Conservation (phyloP, 164 flowering plant species). For the Vitis labrusca region DNA sequence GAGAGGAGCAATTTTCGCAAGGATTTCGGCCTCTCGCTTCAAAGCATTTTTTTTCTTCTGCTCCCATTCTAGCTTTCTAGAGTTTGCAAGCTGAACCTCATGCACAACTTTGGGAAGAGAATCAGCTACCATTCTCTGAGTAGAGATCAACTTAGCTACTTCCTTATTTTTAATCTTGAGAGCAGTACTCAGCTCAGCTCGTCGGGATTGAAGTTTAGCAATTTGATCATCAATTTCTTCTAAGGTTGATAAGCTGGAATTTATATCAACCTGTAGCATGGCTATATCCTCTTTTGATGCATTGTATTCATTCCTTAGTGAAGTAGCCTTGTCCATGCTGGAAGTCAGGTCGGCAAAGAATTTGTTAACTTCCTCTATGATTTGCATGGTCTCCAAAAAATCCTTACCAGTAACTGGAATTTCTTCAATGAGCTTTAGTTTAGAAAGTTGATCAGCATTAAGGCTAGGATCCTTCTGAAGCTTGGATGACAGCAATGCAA, state of each 20-base stretch:
- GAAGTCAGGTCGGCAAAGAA: constrained; percentile 11
- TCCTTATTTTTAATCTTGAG: constrained; percentile 6
- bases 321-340: constrained; percentile 14
- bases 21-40: constrained; percentile 25
- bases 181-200: constrained; percentile 6
- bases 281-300: constrained; percentile 14
- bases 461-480: constrained; percentile 17
- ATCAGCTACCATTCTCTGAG: constrained; percentile 10
- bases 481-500: constrained; percentile 5
- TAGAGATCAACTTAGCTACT: not conserved
- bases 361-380: constrained; percentile 10
- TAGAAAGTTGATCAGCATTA: constrained; percentile 16
- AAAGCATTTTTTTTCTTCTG: constrained; percentile 13
- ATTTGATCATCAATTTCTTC: constrained; percentile 25
- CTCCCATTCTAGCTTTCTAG: constrained; percentile 24
- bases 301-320: constrained; percentile 14
- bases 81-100: constrained; percentile 26
- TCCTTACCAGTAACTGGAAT: constrained; percentile 18
- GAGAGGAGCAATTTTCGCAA: constrained; percentile 18
- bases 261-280: constrained; percentile 12
- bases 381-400: constrained; percentile 14
- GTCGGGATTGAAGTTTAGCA: constrained; percentile 14
- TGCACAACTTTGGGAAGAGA: constrained; percentile 14
- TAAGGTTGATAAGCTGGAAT: constrained; percentile 3
- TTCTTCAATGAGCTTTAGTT: constrained; percentile 24